Conservation (phyloP, 1,284 basidiomycete species). For the Marasmius tenuissimus region DNA sequence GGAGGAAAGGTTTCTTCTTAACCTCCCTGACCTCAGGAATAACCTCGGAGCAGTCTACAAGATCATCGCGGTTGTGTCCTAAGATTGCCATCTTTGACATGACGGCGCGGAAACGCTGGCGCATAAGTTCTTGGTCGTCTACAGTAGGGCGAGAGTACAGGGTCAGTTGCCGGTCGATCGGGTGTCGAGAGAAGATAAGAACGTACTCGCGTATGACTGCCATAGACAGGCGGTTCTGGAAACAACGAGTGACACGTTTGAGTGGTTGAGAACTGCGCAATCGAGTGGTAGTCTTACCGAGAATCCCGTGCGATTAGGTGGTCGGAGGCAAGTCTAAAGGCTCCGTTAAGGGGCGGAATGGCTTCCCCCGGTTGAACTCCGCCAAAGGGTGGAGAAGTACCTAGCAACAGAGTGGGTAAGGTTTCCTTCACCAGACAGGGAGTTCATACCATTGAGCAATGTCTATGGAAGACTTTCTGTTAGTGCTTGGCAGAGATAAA, state of each 20-base stretch:
- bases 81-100: conserved; percentile 11
- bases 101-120: conserved; percentile 6
- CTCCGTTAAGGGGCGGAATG: conserved; percentile 28
- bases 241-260: conserved; percentile 16
- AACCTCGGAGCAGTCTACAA: not conserved
- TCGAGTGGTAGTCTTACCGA: not conserved
- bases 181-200: not conserved
- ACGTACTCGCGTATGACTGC: conserved; percentile 30
- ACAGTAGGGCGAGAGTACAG: not conserved
- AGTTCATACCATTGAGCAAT: not conserved
- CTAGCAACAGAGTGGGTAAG: conserved; percentile 26
- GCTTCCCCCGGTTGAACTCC: conserved; percentile 26
- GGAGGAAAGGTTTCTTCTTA: not conserved
- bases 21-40: not conserved
- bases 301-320: conserved; percentile 6
- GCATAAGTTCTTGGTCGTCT: conserved; percentile 6
- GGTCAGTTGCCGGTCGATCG: not conserved
- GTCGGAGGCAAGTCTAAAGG: conserved; percentile 37
- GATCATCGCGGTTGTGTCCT: conserved; percentile 2
- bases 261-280: not conserved
- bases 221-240: conserved; percentile 34
- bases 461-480: no score
- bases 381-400: conserved; percentile 29
- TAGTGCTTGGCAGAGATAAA: no score
- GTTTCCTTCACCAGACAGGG: not conserved